Conservation (phyloP, 2,329 filamentous ascomycete genomes). For the Penicillium sp. region DNA sequence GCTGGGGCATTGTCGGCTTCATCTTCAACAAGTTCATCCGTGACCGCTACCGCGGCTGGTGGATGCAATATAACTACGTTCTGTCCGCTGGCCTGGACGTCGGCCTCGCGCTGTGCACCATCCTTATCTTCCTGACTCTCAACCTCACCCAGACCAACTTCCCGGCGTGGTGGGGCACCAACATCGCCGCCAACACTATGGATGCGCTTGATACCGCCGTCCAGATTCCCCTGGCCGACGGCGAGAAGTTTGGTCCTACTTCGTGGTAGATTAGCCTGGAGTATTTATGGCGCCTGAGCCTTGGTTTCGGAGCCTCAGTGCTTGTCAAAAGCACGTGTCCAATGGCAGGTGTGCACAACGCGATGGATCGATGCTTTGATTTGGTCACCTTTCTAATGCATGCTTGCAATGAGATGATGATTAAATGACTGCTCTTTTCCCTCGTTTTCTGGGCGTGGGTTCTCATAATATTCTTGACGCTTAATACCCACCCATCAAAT, state of each 20-base stretch:
- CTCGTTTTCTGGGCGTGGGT: background rate
- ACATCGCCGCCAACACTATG: constrained; percentile 60
- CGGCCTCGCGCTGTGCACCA: constrained; percentile 65
- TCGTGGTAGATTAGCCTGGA: constrained; percentile 19
- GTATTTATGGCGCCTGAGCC: too few relatives aligned
- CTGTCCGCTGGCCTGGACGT: constrained; percentile 71
- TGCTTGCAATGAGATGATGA: constrained; percentile 2
- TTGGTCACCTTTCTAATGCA: constrained; percentile 2
- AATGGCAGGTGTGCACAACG: background rate
- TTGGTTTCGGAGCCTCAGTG: too few relatives aligned
- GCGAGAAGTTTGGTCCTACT: constrained; percentile 63
- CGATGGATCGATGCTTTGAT: background rate
- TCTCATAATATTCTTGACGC: background rate
- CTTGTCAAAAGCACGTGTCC: background rate
- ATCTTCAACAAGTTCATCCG: constrained; percentile 70
- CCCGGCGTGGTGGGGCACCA: constrained; percentile 70
- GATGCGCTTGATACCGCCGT: constrained; percentile 63
- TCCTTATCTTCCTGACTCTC: constrained; percentile 70
- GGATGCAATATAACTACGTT: constrained; percentile 77
- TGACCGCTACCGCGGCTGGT: constrained; percentile 69
- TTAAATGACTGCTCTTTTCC: background rate
- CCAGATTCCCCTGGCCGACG: constrained; percentile 54
- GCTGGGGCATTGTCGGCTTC: constrained; percentile 68
- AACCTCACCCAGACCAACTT: constrained; percentile 59
- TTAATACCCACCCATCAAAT: background rate